Conservation (phyloP, 306 rosid species). For the Hippophae rhamnoides region DNA sequence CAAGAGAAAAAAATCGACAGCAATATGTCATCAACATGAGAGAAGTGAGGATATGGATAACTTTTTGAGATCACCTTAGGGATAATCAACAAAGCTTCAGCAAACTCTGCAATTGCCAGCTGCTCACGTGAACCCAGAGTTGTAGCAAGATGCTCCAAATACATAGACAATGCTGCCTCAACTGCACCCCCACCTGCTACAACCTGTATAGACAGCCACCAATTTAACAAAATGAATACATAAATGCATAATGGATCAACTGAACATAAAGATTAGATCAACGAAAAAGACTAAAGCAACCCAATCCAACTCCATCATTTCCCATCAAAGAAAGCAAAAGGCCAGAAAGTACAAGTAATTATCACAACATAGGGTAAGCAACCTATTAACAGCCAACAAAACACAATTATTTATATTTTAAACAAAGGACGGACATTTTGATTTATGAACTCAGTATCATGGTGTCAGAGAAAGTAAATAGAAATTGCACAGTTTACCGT, state of each 20-base stretch:
- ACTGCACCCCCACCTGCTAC: slow-evolving; percentile 99
- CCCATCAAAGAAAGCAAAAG: no score
- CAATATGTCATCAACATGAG: background rate
- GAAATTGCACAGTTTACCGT: slow-evolving; percentile 36
- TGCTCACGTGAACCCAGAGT: slow-evolving; percentile 97
- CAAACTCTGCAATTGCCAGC: slow-evolving; percentile 96
- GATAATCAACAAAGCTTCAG: slow-evolving; percentile 78
- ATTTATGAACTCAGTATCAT: background rate
- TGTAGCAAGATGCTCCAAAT: slow-evolving; percentile 92
- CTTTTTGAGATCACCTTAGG: slow-evolving; percentile 47
- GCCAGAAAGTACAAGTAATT: no score
- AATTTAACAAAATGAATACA: background rate
- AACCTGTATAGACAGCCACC: slow-evolving; percentile 42
- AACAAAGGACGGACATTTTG: background rate
- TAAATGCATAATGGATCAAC: background rate
- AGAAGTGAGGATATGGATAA: background rate
- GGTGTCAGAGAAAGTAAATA: background rate
- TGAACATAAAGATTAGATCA: background rate
- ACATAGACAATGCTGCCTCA: slow-evolving; percentile 81
- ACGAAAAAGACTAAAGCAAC: no score
- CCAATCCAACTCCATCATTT: no score
- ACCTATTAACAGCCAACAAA: no score
- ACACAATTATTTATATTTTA: background rate
- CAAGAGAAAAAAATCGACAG: slow-evolving; percentile 3
- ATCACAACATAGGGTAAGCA: no score